A percentile compares a stretch with the other conserved stretches of the same genome.
phyloP scores from a whole-genome alignment of 345 rosid genomes.

The Cardamine chenopodiifolia region DNA sequence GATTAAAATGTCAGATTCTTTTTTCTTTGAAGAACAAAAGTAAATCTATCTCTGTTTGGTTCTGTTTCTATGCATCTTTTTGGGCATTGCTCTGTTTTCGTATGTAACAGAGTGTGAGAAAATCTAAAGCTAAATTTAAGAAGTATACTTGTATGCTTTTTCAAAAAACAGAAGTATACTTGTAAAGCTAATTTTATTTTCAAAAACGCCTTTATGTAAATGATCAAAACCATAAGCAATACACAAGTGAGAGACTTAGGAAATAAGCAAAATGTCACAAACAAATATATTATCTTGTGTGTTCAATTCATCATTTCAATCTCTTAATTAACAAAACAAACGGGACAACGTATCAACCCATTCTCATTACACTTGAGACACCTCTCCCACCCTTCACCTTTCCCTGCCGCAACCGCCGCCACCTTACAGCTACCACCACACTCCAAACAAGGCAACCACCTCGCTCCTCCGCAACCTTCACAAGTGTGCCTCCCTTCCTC shows the following conservation, averaged over 20 bases:
- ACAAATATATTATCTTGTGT: slow-evolving; percentile 6
- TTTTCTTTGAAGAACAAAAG: slow-evolving; percentile 22
- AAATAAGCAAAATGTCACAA: slow-evolving; percentile 1
- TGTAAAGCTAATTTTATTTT: no score
- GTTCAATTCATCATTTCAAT: slow-evolving; percentile 1
- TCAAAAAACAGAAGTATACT: background rate
- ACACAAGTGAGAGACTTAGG: background rate
- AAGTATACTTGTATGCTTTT: background rate
- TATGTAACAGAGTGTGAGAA: slow-evolving; percentile 1
- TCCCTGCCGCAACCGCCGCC: slow-evolving; percentile 41
- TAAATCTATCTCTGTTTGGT: slow-evolving; percentile 23
- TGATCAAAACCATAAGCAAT: background rate
- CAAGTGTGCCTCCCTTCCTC: slow-evolving; percentile 75
- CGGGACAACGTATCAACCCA: slow-evolving; percentile 76
- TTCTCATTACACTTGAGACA: slow-evolving; percentile 85
- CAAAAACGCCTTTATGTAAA: background rate
- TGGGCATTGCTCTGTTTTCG: slow-evolving; percentile 18
- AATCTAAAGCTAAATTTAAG: slow-evolving; percentile 5
- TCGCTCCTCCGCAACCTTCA: slow-evolving; percentile 85
- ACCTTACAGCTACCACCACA: slow-evolving; percentile 94
- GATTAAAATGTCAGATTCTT: slow-evolving; percentile 6
- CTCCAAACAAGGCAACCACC: slow-evolving; percentile 83
- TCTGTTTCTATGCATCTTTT: slow-evolving; percentile 4
- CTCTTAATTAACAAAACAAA: slow-evolving; percentile 46
- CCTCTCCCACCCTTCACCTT: slow-evolving; percentile 54